phyloP scores from a whole-genome alignment of 208 protist species.

The Acanthamoeba divionensis region DNA sequence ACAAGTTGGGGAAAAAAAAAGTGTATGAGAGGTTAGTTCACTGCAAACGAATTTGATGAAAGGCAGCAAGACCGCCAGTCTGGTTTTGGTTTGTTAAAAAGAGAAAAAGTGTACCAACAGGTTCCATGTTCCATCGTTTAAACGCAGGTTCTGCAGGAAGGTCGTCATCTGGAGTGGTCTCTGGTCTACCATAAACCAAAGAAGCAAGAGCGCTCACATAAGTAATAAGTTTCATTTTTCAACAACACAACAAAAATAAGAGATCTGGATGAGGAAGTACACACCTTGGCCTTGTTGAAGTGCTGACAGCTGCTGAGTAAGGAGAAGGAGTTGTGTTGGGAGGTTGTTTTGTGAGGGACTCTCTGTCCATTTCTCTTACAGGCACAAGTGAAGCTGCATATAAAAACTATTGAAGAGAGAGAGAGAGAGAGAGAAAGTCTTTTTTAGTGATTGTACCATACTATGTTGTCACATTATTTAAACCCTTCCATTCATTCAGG shows the following conservation, averaged over 20 bases:
- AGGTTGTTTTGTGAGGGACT: neutral
- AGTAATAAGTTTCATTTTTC: no score
- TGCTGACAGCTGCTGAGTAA: neutral
- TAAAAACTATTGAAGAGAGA: neutral
- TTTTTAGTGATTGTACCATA: no score
- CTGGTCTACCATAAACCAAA: neutral
- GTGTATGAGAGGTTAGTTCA: neutral
- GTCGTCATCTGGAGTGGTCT: neutral
- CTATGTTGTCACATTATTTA: no score
- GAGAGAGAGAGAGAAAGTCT: no score
- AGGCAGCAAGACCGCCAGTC: neutral
- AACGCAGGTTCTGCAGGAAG: neutral
- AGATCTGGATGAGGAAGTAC: no score
- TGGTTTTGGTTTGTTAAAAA: neutral
- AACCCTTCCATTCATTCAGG: no score
- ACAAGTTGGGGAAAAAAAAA: neutral
- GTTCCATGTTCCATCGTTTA: neutral
- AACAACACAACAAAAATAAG: no score
- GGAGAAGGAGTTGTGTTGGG: constrained; percentile 4
- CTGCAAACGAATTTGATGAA: neutral
- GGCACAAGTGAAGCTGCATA: neutral
- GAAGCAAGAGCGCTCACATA: no score
- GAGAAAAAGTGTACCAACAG: neutral
- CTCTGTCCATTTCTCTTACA: neutral
- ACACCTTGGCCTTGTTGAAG: neutral